Evolutionary conservation across 176 grass and related monocot genomes (phyloP), one percentile per base, ranked within the genome.

Genomic region (Zizania latifolia): DNA sequence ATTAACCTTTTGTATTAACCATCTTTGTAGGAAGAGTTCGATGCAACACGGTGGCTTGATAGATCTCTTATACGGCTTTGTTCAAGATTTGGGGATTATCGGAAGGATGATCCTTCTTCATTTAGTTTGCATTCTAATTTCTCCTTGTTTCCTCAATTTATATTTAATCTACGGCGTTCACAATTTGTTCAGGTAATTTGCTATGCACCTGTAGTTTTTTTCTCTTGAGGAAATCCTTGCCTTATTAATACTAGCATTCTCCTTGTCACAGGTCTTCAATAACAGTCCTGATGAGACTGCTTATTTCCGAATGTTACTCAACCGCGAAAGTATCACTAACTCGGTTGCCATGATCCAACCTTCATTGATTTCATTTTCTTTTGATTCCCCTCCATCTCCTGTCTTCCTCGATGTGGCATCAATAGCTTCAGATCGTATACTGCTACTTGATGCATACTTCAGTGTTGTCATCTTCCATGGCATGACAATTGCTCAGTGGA

Each of bases 231-330:
- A 68, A 81, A 33, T 63, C 24, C 2, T 58, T 82, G 5, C 46
- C 11, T 63, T 83, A 28, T 44, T 88, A 72, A 76, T 56, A 62
- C 21, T 80, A 1, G 48, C 15, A 27, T 26, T 9, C 82, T 74
- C 66, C 48, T 35, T 82, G n/a, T 77, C 45, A 40, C 89, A 99
- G 95, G 95, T 99, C 70, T 99, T 92, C 74, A 99, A 94, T 80
- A 99, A 99, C 65, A 99, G 95, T 84, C 95, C 95, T 54, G 95
- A 99, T 70, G 95, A 99, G 69, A 99, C 95, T 8, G 95, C 95
- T 38, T 99, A 90, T 87, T 99, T 99, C 73, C 82, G 91, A 56
- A 99, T 99, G 89, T 72, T 99, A 82, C 88, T 99, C 76, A 94
- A 99, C 70, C 79, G 91, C 30, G 95, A 99, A 84, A 94, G 86